These are phyloP conservation scores for Trypanosoma cruzi DNA, from an alignment of 208 protist genomes.

Conservation along the genomic window DNA sequence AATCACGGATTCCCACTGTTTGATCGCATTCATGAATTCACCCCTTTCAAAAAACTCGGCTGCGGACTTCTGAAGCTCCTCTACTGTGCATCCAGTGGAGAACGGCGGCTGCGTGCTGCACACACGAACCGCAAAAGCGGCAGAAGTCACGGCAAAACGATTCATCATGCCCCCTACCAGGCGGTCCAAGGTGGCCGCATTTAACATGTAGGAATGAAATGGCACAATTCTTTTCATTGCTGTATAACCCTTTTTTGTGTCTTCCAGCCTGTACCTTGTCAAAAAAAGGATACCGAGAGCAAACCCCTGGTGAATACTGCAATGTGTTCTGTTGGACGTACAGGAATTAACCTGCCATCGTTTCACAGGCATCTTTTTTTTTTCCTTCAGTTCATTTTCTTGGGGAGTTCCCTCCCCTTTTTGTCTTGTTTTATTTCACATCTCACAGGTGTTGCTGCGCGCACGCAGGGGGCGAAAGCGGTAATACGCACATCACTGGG, in stretches of 20 bases:
- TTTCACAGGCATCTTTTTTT: too few species aligned
- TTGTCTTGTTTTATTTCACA: not conserved
- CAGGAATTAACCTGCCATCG: not conserved
- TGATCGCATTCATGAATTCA: constrained; percentile 68
- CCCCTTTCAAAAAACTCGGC: constrained; percentile 51
- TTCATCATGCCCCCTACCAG: not conserved
- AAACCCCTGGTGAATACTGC: not conserved
- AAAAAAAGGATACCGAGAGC: not conserved
- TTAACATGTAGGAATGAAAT: not conserved
- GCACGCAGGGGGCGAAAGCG: not conserved
- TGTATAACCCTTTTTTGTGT: not conserved
- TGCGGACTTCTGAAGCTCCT: constrained; percentile 64
- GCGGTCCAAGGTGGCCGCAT: not conserved
- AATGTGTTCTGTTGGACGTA: not conserved
- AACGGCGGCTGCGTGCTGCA: not conserved
- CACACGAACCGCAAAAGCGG: not conserved
- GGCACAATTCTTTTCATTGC: not conserved
- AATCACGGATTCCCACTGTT: constrained; percentile 63
- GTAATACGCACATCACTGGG: not conserved
- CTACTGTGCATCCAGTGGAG: not conserved
- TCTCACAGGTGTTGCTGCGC: not conserved
- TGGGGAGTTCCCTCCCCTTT: not conserved
- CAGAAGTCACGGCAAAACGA: not conserved
- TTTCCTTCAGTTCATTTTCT: too few species aligned
- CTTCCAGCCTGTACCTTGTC: not conserved